These are phyloP conservation scores for Candida broadrunensis DNA, from an alignment of 805 yeast species.

Conservation along the genomic window DNA sequence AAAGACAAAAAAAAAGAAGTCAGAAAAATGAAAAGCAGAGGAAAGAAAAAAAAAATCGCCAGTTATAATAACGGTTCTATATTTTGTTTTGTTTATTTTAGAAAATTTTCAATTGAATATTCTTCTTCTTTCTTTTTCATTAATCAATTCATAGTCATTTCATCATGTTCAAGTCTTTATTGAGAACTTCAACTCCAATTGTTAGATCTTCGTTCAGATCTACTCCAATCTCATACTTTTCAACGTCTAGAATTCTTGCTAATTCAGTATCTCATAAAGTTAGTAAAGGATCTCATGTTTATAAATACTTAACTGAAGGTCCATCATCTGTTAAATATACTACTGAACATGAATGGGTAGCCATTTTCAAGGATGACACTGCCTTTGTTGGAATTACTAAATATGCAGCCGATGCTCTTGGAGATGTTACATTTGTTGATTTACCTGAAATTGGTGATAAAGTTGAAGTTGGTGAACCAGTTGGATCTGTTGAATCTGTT, in stretches of 20 bases:
- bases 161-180: conserved; percentile 7
- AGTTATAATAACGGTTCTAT: too few species aligned
- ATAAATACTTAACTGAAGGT: conserved; percentile 37
- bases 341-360: conserved; percentile 92
- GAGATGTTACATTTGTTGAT: conserved; percentile 94
- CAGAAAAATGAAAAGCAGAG: too few species aligned
- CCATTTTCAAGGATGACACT: conserved; percentile 75
- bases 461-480: conserved; percentile 69
- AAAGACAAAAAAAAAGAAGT: too few species aligned
- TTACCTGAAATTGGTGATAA: conserved; percentile 70
- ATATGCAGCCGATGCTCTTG: conserved; percentile 94
- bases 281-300: conserved; percentile 35
- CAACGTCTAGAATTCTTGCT: conserved; percentile 11
- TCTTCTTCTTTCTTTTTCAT: too few species aligned
- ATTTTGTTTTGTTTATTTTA: too few species aligned
- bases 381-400: conserved; percentile 88
- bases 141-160: neutral
- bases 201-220: neutral
- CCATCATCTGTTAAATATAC: conserved; percentile 66
- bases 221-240: conserved; percentile 5
- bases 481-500: conserved; percentile 94
- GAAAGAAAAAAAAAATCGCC: too few species aligned
- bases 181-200: conserved; percentile 4
- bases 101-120: too few species aligned
- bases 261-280: conserved; percentile 32